phyloP scores from a whole-genome alignment of 148 eudicot species.

The Camellia lanceoleosa region DNA sequence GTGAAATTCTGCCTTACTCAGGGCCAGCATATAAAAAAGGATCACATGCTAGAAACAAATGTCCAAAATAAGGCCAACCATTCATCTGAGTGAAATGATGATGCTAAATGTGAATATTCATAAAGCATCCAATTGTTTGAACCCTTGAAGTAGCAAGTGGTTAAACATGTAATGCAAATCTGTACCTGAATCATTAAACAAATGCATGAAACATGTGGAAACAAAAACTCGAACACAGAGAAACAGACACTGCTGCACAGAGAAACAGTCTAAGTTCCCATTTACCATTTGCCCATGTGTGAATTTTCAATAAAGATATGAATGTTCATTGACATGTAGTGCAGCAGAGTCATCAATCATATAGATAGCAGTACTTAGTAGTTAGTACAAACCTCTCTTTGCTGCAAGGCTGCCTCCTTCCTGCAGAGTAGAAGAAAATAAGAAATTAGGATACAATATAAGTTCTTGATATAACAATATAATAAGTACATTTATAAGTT shows the following conservation, averaged over 20 bases:
- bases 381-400: conserved; percentile 70
- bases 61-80: not conserved
- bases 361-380: not conserved
- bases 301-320: not conserved
- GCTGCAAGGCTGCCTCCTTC: conserved; percentile 85
- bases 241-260: not conserved
- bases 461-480: conserved; percentile 1
- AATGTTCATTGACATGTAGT: not conserved
- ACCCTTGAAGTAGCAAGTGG: not conserved
- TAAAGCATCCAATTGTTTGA: not conserved
- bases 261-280: not conserved
- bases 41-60: not conserved
- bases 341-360: not conserved
- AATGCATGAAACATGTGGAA: not conserved
- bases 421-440: conserved; percentile 38
- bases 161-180: not conserved
- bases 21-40: not conserved
- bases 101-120: not conserved
- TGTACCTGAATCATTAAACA: not conserved
- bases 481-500: not conserved
- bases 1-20: too few species aligned
- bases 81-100: not conserved
- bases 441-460: conserved; percentile 21
- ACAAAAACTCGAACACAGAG: not conserved
- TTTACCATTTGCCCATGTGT: not conserved